Conservation (phyloP, 352 stramenopile species). For the Detonula confervacea region DNA sequence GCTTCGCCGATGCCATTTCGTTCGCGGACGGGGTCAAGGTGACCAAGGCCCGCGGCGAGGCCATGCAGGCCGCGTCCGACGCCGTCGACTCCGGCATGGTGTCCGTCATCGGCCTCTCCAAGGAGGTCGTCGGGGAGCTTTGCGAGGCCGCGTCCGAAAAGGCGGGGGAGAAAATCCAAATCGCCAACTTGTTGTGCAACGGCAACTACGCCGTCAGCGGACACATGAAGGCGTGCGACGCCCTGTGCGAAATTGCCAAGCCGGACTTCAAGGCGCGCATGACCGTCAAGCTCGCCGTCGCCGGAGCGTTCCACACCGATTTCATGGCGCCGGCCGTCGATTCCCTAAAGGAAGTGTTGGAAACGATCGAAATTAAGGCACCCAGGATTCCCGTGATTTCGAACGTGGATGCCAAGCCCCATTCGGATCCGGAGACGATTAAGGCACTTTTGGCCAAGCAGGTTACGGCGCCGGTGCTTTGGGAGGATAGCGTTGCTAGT, state of each 20-base stretch:
- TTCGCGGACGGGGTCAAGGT: slow-evolving; percentile 90
- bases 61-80: slow-evolving; percentile 89
- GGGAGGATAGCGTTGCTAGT: slow-evolving; percentile 86
- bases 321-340: slow-evolving; percentile 88
- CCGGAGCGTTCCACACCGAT: slow-evolving; percentile 89
- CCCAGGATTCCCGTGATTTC: slow-evolving; percentile 88
- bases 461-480: slow-evolving; percentile 88
- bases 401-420: slow-evolving; percentile 89
- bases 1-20: slow-evolving; percentile 88
- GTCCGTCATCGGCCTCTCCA: slow-evolving; percentile 88
- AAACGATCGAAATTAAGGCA: slow-evolving; percentile 79
- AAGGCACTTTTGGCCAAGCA: slow-evolving; percentile 87
- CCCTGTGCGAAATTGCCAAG: slow-evolving; percentile 87
- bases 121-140: slow-evolving; percentile 84
- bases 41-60: slow-evolving; percentile 88
- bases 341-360: slow-evolving; percentile 82
- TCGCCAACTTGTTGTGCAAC: slow-evolving; percentile 89
- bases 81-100: slow-evolving; percentile 88
- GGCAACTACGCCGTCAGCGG: slow-evolving; percentile 89
- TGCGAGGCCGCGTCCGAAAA: slow-evolving; percentile 83
- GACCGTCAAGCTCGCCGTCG: slow-evolving; percentile 88
- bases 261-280: slow-evolving; percentile 89
- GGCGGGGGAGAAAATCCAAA: slow-evolving; percentile 81
- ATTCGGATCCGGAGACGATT: slow-evolving; percentile 88
- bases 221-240: slow-evolving; percentile 77